phyloP scores from a whole-genome alignment of 2,329 filamentous ascomycete genomes.

The Leptographium lundbergii region DNA sequence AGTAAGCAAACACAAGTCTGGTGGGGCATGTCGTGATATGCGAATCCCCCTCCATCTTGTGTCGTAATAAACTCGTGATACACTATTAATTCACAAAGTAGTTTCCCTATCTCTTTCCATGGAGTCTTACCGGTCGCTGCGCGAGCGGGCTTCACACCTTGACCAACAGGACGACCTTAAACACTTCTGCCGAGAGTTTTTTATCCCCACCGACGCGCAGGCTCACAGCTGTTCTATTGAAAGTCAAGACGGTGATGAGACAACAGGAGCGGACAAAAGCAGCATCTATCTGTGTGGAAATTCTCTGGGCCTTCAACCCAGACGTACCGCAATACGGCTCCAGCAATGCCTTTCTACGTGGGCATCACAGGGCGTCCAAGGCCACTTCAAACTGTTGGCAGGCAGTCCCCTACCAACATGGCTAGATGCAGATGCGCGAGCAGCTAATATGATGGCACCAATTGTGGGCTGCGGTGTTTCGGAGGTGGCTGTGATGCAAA shows the following conservation, averaged over 20 bases:
- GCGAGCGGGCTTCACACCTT: constrained; percentile 35
- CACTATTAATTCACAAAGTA: not conserved
- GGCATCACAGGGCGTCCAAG: constrained; percentile 73
- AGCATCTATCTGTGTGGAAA: constrained; percentile 75
- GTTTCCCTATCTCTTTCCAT: not conserved
- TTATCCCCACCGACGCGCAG: constrained; percentile 55
- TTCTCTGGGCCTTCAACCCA: constrained; percentile 75
- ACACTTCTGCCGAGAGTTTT: constrained; percentile 56
- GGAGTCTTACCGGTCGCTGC: not conserved
- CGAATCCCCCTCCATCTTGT: not conserved
- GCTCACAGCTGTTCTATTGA: constrained; percentile 3
- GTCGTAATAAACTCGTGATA: not conserved
- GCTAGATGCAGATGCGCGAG: constrained; percentile 67
- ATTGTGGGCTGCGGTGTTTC: constrained; percentile 60
- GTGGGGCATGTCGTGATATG: not conserved
- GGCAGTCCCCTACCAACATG: constrained; percentile 60
- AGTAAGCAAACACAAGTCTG: not conserved
- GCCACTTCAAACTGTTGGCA: constrained; percentile 62
- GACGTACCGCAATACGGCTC: constrained; percentile 52
- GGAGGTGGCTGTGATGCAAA: constrained; percentile 84
- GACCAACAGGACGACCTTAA: constrained; percentile 48
- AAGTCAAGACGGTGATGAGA: not conserved
- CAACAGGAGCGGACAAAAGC: constrained; percentile 20
- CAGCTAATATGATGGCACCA: constrained; percentile 55
- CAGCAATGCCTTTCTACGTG: constrained; percentile 68